Evolutionary conservation across 257 asterid species (phyloP), one percentile per base, ranked within the genome.

Genomic region (Ilex asprella): DNA sequence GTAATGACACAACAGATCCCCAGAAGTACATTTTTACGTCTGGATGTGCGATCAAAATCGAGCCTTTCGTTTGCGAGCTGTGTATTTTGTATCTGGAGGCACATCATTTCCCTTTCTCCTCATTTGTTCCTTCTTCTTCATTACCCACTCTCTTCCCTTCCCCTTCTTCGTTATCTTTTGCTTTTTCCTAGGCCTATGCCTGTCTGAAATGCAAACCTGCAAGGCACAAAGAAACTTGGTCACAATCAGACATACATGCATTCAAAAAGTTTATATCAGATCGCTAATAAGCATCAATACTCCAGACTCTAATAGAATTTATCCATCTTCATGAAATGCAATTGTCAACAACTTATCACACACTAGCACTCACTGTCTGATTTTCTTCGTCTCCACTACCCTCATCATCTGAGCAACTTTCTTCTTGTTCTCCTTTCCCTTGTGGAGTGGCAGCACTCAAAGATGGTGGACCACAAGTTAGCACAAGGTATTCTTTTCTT

Each of bases 401-500:
- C 10, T 73, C 93, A 39, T 82, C 96, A 32, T 86, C 91, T 2
- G 91, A 84, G 68, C 85, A 77, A 68, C 91, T 73, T 76, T 82
- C 94, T 46, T 75, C 96, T 51, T 81, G 94, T 78, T 89, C 97
- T 15, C 72, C 86, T 78, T 82, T 83, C 63, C 77, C 91, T 15
- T 65, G 68, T 27, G 93, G 85, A 47, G 85, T 70, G 39, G 82
- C 81, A 50, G 76, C 81, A 67, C 83, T 80, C 64, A 86, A 73
- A 31, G 98, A 92, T 29, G 86, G 77, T 0, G 88, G 79, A 46
- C 98, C 96, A 80, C 99, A 92, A 29, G 87, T 86, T 60, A 92
- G 93, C 67, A 89, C 99, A 46, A 92, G 86, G 80, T 81, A 92
- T 67, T 86, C 99, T 73, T 92, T 92, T 78, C 95, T 81, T 63